A percentile compares a stretch with the other conserved stretches of the same genome.
Evolutionary conservation across 441 rosid genomes (phyloP).

Genomic region (Erodium texanum): DNA sequence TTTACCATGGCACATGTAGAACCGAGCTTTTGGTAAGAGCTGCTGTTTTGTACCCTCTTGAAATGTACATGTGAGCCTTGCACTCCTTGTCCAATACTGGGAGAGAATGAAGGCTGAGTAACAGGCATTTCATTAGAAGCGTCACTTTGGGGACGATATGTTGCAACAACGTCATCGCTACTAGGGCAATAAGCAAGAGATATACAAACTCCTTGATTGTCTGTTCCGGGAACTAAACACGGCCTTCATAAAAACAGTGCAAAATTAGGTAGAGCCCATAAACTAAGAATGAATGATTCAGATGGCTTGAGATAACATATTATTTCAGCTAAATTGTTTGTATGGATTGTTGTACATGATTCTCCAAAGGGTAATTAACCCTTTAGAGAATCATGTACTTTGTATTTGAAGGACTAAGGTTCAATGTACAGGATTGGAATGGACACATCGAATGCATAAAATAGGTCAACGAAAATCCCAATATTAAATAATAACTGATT

Average conservation of each 20-base stretch:
- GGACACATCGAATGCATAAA: neutral
- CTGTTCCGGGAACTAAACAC: conserved; percentile 42
- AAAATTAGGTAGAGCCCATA: conserved; percentile 23
- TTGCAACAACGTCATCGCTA: conserved; percentile 51
- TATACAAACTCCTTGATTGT: conserved; percentile 64
- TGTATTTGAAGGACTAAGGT: neutral
- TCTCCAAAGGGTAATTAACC: too few relatives aligned
- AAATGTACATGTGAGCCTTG: conserved; percentile 52
- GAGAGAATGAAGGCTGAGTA: conserved; percentile 39
- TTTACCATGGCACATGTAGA: conserved; percentile 41
- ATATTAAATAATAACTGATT: too few relatives aligned
- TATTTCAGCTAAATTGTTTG: neutral
- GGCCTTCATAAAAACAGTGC: conserved; percentile 37
- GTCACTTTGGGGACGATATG: conserved; percentile 65
- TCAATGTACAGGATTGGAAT: neutral
- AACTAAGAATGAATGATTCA: conserved; percentile 7
- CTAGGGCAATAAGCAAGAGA: conserved; percentile 54
- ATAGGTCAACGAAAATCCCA: too few relatives aligned
- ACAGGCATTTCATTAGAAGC: conserved; percentile 26
- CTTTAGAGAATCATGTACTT: too few relatives aligned
- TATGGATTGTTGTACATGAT: neutral
- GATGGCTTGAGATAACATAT: neutral
- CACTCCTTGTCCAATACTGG: conserved; percentile 33
- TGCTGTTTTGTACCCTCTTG: conserved; percentile 36
- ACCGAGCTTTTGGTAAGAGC: conserved; percentile 36